Evolutionary conservation across 352 stramenopile genomes (phyloP), one percentile per base, ranked within the genome.

Genomic region (Phytopythium cucurbitacearum): DNA sequence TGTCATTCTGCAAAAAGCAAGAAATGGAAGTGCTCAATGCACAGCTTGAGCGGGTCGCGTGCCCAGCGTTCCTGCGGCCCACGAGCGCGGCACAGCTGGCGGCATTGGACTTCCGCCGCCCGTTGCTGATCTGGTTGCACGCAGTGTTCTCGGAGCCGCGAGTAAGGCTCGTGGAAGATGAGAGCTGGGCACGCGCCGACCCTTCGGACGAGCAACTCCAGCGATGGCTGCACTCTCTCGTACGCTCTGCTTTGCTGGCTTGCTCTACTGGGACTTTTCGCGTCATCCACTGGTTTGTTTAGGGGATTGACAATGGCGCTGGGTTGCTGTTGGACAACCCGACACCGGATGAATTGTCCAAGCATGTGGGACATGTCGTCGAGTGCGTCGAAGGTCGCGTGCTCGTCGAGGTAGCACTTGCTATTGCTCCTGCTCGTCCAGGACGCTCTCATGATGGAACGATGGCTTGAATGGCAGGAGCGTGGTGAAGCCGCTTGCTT

Each of bases 371-470:
- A 13, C 37, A 64, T 4, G 47, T 53, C 3, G 60, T 64, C 11
- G 69, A 83, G 42, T 65, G 51, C 33, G 67, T 87, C 48, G 35
- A 81, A 60, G 80, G 77, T 51, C 60, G 77, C 50, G 44, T 79
- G 21, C 32, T 75, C 52, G 41, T 91, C 12, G 60, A 89, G 73
- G 61, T 73, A 48, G 12, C 21, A 28, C 21, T 28, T 28, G 21
- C 21, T 28, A 28, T 28, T 28, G 21, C 21, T 28, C 21, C 21
- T 28, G 21, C 21, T 28, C 21, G 21, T 2, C 21, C 21, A 28
- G 21, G 21, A 28, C 21, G 21, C 21, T 28, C 21, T 28, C 21
- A 28, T 28, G 21, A 28, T 28, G 21, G 21, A 37, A 21, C 5
- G 10, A 8, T 36, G 8, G 5, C 3, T 37, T 7, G 28, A 35